Conservation (phyloP, 2,329 filamentous ascomycete species). For the Fusarium torulosum region DNA sequence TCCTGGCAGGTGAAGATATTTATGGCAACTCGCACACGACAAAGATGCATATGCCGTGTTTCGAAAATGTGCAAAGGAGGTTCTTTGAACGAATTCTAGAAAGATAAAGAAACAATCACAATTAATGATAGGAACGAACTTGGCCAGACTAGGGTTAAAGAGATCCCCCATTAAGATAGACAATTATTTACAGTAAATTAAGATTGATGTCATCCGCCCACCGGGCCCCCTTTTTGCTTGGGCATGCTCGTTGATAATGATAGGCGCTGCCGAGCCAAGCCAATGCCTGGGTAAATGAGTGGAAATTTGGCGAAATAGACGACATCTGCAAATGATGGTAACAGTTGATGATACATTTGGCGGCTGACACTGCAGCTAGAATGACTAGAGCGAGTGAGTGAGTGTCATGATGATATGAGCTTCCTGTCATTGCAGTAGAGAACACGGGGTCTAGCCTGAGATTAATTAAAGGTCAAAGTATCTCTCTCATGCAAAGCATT, state of each 20-base stretch:
- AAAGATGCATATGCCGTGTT: neutral
- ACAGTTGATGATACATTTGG: neutral
- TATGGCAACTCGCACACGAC: constrained; percentile 9
- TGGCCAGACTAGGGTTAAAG: constrained; percentile 6
- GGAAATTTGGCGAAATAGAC: constrained; percentile 36
- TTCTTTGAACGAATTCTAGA: neutral
- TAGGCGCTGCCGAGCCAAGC: constrained; percentile 42
- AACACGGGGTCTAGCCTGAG: constrained; percentile 14
- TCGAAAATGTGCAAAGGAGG: neutral
- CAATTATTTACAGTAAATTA: constrained; percentile 40
- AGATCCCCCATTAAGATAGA: constrained; percentile 16
- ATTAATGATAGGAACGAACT: neutral
- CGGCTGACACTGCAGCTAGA: neutral
- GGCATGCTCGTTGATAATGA: constrained; percentile 38
- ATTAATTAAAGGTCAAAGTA: constrained; percentile 26
- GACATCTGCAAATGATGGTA: neutral
- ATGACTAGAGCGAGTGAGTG: neutral
- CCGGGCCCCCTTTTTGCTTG: constrained; percentile 40
- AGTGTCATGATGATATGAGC: constrained; percentile 7
- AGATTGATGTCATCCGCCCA: constrained; percentile 48
- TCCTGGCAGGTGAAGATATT: constrained; percentile 1
- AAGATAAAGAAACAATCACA: neutral
- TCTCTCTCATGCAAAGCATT: constrained; percentile 11
- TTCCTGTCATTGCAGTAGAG: neutral
- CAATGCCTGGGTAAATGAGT: constrained; percentile 32